A percentile compares a stretch with the other conserved stretches of the same genome.
These are phyloP conservation scores for Lecanoromycetidae sp. DNA, from an alignment of 2,329 filamentous ascomycete species.

Conservation along the genomic window DNA sequence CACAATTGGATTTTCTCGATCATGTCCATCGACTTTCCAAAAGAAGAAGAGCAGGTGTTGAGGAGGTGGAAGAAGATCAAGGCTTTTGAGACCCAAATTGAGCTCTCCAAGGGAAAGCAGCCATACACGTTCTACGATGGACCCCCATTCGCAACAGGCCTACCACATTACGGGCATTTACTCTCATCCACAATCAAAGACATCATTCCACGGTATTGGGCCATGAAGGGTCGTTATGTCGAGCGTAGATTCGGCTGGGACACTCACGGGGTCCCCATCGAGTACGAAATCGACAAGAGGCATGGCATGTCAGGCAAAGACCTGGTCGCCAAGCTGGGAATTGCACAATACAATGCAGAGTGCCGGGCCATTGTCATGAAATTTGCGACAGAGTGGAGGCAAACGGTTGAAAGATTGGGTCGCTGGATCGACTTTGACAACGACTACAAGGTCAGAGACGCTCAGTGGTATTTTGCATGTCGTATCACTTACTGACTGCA, in stretches of 20 bases:
- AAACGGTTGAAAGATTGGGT: constrained; percentile 75
- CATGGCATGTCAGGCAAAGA: constrained; percentile 77
- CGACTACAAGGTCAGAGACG: constrained; percentile 65
- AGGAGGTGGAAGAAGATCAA: constrained; percentile 81
- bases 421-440: constrained; percentile 98
- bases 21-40: constrained; percentile 73
- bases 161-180: constrained; percentile 62
- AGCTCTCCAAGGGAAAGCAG: constrained; percentile 69
- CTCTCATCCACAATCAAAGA: constrained; percentile 93
- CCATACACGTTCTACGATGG: constrained; percentile 95
- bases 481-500: constrained; percentile 9
- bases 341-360: constrained; percentile 82
- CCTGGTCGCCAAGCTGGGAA: constrained; percentile 73
- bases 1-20: neutral
- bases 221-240: constrained; percentile 90
- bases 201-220: constrained; percentile 92
- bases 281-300: constrained; percentile 97
- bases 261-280: constrained; percentile 85
- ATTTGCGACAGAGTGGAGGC: constrained; percentile 74
- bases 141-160: constrained; percentile 62
- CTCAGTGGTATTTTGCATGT: neutral
- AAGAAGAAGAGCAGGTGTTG: constrained; percentile 77
- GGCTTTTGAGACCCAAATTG: constrained; percentile 78
- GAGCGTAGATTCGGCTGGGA: constrained; percentile 93
- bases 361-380: constrained; percentile 90